phyloP scores from a whole-genome alignment of 2,329 filamentous ascomycete genomes.

The Penicillium sp. region DNA sequence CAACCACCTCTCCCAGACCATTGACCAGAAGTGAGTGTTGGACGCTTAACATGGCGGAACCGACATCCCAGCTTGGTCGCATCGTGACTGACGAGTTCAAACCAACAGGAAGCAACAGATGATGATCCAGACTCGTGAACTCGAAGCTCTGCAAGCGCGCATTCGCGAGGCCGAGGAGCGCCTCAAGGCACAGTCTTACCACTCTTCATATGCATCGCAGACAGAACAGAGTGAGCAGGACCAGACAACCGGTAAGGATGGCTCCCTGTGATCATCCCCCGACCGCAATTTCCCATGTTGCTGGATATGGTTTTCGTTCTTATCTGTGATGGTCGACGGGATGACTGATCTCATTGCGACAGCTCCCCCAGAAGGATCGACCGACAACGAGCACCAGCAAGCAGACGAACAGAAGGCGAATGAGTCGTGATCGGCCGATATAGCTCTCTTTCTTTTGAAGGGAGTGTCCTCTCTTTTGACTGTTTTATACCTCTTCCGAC shows the following conservation, averaged over 20 bases:
- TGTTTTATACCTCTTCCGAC: conserved; percentile 20
- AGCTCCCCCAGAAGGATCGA: conserved; percentile 23
- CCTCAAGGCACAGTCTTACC: conserved; percentile 56
- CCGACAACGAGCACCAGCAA: conserved; percentile 19
- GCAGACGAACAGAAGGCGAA: conserved; percentile 17
- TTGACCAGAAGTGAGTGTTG: conserved; percentile 76
- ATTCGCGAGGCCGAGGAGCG: conserved; percentile 85
- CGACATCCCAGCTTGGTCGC: conserved; percentile 25
- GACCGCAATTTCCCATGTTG: conserved; percentile 3
- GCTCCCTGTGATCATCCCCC: conserved; percentile 27
- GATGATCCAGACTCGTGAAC: conserved; percentile 74
- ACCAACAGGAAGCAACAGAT: conserved; percentile 75
- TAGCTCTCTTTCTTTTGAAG: neutral
- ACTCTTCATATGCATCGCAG: conserved; percentile 15
- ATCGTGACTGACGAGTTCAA: neutral
- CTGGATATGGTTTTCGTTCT: neutral
- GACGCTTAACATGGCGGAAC: neutral
- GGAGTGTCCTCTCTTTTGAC: conserved; percentile 10
- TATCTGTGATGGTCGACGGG: conserved; percentile 15
- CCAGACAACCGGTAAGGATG: conserved; percentile 34
- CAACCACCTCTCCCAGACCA: conserved; percentile 73
- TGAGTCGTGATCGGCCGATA: conserved; percentile 20
- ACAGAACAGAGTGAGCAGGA: conserved; percentile 18
- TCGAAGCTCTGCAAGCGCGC: conserved; percentile 82
- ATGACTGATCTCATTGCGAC: conserved; percentile 22